Base-by-base conservation (phyloP, 2,329 filamentous ascomycete genomes). In the Colletotrichum spaethianum region DNA sequence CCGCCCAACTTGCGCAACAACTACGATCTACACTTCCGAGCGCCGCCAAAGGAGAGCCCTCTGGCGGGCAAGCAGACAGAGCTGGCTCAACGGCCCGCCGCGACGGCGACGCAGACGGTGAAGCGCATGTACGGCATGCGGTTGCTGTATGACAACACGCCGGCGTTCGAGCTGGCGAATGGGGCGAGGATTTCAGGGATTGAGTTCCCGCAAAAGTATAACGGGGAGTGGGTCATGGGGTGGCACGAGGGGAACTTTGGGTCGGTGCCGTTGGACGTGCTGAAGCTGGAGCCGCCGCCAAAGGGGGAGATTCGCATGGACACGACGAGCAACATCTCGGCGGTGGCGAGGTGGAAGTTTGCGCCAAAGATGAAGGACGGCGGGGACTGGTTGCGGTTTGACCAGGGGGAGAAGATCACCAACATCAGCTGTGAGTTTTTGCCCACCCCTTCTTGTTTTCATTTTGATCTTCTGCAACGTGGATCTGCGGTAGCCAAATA, bases 331-430 rank as follows among this genome's bases (percentile, higher is more conserved):
- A 83, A 83, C 14, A 81, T 89, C 50, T 83, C 83, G 59, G 88
- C 86, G 12, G 83, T 84, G 50, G 82, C 87, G 16, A 82, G 83
- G 69, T 90, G 88, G 88, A 88, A 84, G 78, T 90, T 88, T 80
- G 81, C 82, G 60, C 83, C 84, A 44, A 86, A 84, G 74, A 80
- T 82, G 28, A 83, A 83, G 61, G 74, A 77, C 16, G 78, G 77
- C 28, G 83, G 83, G 36, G 78, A 84, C 14, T 90, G 88, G 88
- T 80, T 90, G n/a, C 85, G 82, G 74, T 89, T 93, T 76, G 90
- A 92, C 38, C 92, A 91, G 77, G 90, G 89, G 26, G 92, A 93
- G 74, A 84, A 86, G 3, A 92, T 93, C 20, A 90, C 86, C 74
- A 94, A 92, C 80, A 94, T 89, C 31, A 82, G 81, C 63, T 89